phyloP scores from a whole-genome alignment of 257 asterid genomes.

The Nicotiana tomentosiformis region DNA sequence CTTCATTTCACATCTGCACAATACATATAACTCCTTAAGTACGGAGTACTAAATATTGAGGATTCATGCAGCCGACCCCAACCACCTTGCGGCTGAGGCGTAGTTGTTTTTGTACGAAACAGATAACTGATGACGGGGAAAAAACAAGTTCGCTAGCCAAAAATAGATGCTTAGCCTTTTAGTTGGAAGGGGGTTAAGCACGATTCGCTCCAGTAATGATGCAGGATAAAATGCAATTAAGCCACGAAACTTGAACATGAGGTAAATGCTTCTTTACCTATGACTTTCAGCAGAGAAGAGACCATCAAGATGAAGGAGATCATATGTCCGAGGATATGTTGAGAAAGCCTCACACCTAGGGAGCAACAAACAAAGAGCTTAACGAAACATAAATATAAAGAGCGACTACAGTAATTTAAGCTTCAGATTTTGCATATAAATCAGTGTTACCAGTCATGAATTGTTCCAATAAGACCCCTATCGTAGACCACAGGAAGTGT shows the following conservation, averaged over 20 bases:
- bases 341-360: constrained; percentile 33
- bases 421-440: background rate
- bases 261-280: constrained; percentile 10
- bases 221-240: background rate
- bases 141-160: background rate
- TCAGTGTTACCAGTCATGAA: constrained; percentile 27
- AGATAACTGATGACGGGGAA: background rate
- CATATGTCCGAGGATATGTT: constrained; percentile 29
- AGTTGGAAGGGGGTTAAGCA: background rate
- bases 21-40: background rate
- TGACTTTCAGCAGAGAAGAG: constrained; percentile 30
- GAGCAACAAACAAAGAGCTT: background rate
- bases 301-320: constrained; percentile 26
- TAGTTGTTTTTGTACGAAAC: background rate
- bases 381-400: background rate
- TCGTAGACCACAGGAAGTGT: constrained; percentile 29
- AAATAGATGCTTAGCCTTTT: background rate
- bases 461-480: constrained; percentile 30
- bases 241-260: background rate
- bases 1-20: constrained; percentile 28
- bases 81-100: no score
- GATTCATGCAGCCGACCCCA: no score
- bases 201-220: background rate
- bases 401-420: background rate
- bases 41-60: no score